A percentile compares a stretch with the other conserved stretches of the same genome.
These are phyloP conservation scores for Moesziomyces sp. DNA, from an alignment of 1,284 basidiomycete genomes.

Conservation along the genomic window DNA sequence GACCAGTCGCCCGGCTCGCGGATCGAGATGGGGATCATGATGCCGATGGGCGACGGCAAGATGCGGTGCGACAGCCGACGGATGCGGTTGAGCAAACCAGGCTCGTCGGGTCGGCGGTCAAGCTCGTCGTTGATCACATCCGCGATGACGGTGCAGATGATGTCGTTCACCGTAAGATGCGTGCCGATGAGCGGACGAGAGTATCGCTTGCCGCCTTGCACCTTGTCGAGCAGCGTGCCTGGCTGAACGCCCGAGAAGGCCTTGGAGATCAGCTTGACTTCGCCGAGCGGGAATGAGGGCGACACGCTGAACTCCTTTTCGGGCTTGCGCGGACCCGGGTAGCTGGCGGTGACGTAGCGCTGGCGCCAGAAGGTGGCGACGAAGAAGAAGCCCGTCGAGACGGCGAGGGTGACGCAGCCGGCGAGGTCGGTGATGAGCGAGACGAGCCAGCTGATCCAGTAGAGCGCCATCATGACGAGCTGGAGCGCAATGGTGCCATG, in stretches of 20 bases:
- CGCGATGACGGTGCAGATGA: conserved; percentile 61
- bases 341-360: conserved; percentile 48
- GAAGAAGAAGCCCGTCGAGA: conserved; percentile 48
- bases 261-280: conserved; percentile 63
- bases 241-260: conserved; percentile 62
- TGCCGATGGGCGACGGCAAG: conserved; percentile 49
- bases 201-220: conserved; percentile 33
- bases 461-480: conserved; percentile 53
- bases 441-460: conserved; percentile 49
- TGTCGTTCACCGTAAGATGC: conserved; percentile 65
- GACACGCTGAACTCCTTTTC: conserved; percentile 55
- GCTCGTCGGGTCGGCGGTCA: conserved; percentile 23
- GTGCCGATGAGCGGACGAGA: conserved; percentile 40
- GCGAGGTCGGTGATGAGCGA: conserved; percentile 32
- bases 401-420: conserved; percentile 39
- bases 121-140: conserved; percentile 58
- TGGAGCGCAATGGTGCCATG: conserved; percentile 46
- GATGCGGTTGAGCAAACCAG: conserved; percentile 24
- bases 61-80: conserved; percentile 38
- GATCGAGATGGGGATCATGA: conserved; percentile 64
- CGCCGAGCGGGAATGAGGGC: conserved; percentile 37
- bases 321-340: conserved; percentile 43
- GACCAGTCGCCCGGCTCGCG: conserved; percentile 59
- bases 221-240: conserved; percentile 46
- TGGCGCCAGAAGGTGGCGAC: conserved; percentile 55